A percentile compares a stretch with the other conserved stretches of the same genome.
Evolutionary conservation across 177 flowering plant species (phyloP).

Genomic region (Vitis hybrid): DNA sequence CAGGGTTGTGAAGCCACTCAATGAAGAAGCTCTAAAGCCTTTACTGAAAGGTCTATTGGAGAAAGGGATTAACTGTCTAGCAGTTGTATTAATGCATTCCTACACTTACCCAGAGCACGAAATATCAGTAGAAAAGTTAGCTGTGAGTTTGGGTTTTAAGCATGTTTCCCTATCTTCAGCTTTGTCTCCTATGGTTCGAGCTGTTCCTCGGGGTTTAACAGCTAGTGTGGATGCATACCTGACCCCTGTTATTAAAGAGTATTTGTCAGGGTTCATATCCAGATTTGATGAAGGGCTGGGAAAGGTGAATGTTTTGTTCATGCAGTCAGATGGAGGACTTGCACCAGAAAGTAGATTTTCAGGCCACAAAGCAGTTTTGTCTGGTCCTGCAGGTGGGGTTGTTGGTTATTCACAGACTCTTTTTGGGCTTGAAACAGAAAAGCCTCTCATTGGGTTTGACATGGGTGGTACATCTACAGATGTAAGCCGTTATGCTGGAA

Average conservation of each 20-base stretch:
- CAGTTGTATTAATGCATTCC: slow-evolving; percentile 92
- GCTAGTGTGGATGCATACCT: slow-evolving; percentile 97
- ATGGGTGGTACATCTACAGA: slow-evolving; percentile 99
- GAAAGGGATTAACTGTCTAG: slow-evolving; percentile 80
- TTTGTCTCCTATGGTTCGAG: slow-evolving; percentile 96
- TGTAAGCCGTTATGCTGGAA: slow-evolving; percentile 95
- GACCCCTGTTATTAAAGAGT: slow-evolving; percentile 94
- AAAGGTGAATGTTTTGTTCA: slow-evolving; percentile 83
- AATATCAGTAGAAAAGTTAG: slow-evolving; percentile 57
- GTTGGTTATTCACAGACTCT: slow-evolving; percentile 97
- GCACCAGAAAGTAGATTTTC: slow-evolving; percentile 96
- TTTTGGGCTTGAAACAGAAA: slow-evolving; percentile 77
- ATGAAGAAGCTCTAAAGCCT: slow-evolving; percentile 63
- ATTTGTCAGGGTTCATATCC: slow-evolving; percentile 86
- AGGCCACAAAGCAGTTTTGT: slow-evolving; percentile 97
- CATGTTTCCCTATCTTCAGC: slow-evolving; percentile 93
- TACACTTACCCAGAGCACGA: slow-evolving; percentile 93
- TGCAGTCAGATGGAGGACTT: slow-evolving; percentile 99
- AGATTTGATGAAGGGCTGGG: slow-evolving; percentile 76
- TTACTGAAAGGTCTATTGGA: slow-evolving; percentile 53
- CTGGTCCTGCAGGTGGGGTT: slow-evolving; percentile 99
- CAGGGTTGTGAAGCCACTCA: slow-evolving; percentile 64
- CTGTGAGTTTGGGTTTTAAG: slow-evolving; percentile 73
- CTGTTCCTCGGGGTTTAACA: slow-evolving; percentile 94
- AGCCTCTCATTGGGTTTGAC: slow-evolving; percentile 94